A percentile compares a stretch with the other conserved stretches of the same genome.
Conservation (phyloP, 2,329 filamentous ascomycete genomes). For the Aureobasidium mangrovei region DNA sequence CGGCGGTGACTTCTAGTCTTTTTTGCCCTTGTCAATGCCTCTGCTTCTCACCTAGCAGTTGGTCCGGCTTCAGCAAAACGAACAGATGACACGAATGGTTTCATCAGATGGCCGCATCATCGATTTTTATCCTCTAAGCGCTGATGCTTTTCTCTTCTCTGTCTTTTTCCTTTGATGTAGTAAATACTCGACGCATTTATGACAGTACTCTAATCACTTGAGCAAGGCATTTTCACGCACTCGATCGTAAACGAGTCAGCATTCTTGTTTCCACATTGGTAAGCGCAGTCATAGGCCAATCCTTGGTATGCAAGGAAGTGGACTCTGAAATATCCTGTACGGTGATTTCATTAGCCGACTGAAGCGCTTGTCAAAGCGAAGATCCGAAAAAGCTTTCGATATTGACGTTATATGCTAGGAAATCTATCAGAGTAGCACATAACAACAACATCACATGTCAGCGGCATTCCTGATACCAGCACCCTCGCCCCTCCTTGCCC, state of each 20-base stretch:
- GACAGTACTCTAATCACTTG: not conserved
- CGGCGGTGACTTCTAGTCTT: conserved; percentile 17
- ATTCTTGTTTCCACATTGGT: no score
- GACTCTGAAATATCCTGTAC: not conserved
- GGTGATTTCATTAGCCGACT: no score
- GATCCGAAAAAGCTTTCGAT: no score
- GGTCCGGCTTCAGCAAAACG: no score
- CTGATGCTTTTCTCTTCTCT: not conserved
- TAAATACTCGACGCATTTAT: not conserved
- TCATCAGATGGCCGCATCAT: no score
- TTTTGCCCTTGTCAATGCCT: not conserved
- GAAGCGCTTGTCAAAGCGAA: no score
- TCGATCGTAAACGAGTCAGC: no score
- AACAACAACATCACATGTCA: not conserved
- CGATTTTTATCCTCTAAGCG: not conserved
- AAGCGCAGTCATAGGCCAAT: no score
- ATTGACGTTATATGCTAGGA: not conserved
- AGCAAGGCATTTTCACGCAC: no score
- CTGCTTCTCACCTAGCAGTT: no score
- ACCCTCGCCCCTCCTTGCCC: conserved; percentile 18
- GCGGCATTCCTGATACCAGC: conserved; percentile 7
- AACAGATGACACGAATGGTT: not conserved
- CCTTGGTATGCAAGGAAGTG: no score
- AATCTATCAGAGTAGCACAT: not conserved
- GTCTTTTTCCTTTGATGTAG: not conserved